Conservation (phyloP, 2,329 filamentous ascomycete species). For the Tolypocladium cylindrosporum region DNA sequence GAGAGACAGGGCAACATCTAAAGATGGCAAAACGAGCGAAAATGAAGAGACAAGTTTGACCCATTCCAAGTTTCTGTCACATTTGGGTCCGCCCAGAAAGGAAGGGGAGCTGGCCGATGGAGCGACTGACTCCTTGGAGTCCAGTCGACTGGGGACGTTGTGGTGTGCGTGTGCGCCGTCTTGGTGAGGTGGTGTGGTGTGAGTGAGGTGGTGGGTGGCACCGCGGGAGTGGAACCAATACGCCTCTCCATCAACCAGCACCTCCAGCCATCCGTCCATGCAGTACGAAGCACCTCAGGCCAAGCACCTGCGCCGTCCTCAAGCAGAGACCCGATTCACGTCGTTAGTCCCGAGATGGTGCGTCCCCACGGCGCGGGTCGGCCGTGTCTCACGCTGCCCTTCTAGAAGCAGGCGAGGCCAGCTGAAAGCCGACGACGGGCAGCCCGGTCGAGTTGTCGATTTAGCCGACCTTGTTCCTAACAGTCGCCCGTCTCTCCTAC, state of each 20-base stretch:
- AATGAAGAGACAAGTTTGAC: neutral
- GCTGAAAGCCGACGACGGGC: neutral
- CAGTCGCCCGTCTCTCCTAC: neutral
- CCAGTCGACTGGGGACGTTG: neutral
- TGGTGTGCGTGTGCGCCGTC: neutral
- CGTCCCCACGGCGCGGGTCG: neutral
- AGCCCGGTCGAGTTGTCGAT: neutral
- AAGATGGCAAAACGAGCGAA: neutral
- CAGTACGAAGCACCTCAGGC: neutral
- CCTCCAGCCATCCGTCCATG: neutral
- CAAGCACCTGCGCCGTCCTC: neutral
- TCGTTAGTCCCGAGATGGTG: slow-evolving; percentile 1
- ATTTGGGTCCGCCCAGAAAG: neutral
- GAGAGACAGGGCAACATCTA: neutral
- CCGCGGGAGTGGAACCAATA: neutral
- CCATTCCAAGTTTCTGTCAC: neutral
- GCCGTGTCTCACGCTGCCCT: slow-evolving; percentile 4
- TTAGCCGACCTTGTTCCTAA: neutral
- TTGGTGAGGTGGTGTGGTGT: neutral
- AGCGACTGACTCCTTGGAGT: neutral
- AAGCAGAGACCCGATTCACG: neutral
- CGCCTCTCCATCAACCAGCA: neutral
- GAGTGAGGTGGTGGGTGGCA: neutral
- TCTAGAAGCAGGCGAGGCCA: slow-evolving; percentile 6
- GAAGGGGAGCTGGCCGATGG: neutral